Evolutionary conservation across 1,284 basidiomycete species (phyloP), one percentile per base, ranked within the genome.

Genomic region (Ganoderma leucocontextum): DNA sequence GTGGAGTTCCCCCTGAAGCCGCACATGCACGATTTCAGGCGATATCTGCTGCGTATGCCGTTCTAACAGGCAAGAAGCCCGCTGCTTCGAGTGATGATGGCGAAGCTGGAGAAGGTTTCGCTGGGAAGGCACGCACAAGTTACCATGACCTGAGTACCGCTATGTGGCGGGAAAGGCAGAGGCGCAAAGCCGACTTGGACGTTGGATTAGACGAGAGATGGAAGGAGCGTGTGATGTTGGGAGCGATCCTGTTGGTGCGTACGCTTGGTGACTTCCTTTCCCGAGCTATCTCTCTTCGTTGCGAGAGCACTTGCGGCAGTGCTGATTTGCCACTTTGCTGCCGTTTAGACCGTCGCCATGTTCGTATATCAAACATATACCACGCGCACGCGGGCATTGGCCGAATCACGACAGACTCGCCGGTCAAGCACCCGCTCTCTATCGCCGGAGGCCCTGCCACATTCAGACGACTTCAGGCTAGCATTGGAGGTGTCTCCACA

Each of bases 11-110:
- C 5, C 76, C 85, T 0, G 81, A 84, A 33, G 78, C 83, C 4
- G 83, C 86, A 0, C 89, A 91, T 70, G 80, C 83, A 0, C 85
- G 86, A 13, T 92, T 92, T 72, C 88, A 90, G 72, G 80, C 86
- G 9, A 89, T 92, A 67, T 83, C 85, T 49, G 79, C 83, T 2
- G 87, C 91, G 2, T 92, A 92, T 69, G 87, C 89, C 55, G 77
- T 83, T 13, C 81, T 92, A 44, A 83, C 85, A 0, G 78, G 78
- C 9, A 76, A 75, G 66, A 72, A 65, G 39, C 52, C 62, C 8
- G 65, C 72, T 22, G 81, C 80, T 65, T 75, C 78, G 2, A 35
- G 42, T 74, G 68, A 73, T 75, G 39, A 12, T 55, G 69, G 72
- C 39, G 79, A 81, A 17, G 82, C 82, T 68, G 74, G 82, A 13